Evolutionary conservation across 805 yeast species (phyloP).

Genomic region (Wickerhamia fluorescens): DNA sequence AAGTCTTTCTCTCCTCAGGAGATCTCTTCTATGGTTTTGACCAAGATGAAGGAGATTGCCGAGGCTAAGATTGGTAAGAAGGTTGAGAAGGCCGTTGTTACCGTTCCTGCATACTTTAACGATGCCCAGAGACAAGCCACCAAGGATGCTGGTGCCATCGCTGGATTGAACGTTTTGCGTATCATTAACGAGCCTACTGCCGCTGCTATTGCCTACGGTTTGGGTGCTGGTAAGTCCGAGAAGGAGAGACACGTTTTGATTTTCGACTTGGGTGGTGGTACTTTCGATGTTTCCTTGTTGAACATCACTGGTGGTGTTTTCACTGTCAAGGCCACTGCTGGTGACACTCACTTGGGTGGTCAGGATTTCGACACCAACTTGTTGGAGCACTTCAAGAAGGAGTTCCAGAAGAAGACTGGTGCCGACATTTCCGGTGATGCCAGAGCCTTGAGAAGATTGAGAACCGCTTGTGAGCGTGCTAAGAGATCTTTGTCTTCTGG

Average conservation of each 20-base stretch:
- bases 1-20: conserved; percentile 44
- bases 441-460: conserved; percentile 45
- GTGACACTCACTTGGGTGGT: conserved; percentile 49
- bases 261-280: conserved; percentile 97
- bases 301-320: conserved; percentile 94
- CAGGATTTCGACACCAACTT: conserved; percentile 47
- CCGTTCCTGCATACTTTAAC: conserved; percentile 46
- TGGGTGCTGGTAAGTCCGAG: conserved; percentile 56
- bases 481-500: conserved; percentile 45
- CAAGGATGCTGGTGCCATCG: conserved; percentile 46
- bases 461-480: conserved; percentile 48
- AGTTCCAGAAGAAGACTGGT: conserved; percentile 42
- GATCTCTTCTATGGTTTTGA: conserved; percentile 43
- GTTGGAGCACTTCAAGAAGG: conserved; percentile 40
- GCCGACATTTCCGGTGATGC: conserved; percentile 40
- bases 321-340: conserved; percentile 86
- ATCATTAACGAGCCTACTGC: conserved; percentile 64
- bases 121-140: conserved; percentile 47
- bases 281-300: conserved; percentile 90
- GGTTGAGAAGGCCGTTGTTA: conserved; percentile 50
- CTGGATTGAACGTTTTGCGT: conserved; percentile 44
- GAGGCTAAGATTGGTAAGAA: conserved; percentile 80
- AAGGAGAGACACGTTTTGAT: conserved; percentile 68
- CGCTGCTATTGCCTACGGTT: conserved; percentile 95
- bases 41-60: conserved; percentile 62